phyloP scores from a whole-genome alignment of 2,329 filamentous ascomycete genomes.

The Rhytidhysteron rufulum region DNA sequence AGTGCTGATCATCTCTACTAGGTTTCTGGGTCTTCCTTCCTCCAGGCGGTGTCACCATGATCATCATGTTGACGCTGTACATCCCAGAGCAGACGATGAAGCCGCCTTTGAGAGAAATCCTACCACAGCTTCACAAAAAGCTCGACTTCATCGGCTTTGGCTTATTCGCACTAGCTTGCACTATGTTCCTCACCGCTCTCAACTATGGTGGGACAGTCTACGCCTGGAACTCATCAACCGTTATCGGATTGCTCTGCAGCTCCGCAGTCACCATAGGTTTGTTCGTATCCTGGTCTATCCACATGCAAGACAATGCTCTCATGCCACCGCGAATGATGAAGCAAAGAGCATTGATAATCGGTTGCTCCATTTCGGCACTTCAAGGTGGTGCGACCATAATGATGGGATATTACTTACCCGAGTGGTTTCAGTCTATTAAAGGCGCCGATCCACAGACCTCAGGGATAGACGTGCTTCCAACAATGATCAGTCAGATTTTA shows the following conservation, averaged over 20 bases:
- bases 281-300: conserved; percentile 10
- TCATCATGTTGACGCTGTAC: conserved; percentile 7
- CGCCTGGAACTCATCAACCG: conserved; percentile 9
- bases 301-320: conserved; percentile 8
- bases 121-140: neutral
- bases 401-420: conserved; percentile 11
- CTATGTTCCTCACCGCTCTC: conserved; percentile 13
- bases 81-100: conserved; percentile 4
- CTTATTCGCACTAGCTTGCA: conserved; percentile 9
- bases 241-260: conserved; percentile 14
- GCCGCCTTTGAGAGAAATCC: neutral
- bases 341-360: neutral
- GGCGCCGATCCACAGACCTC: conserved; percentile 23
- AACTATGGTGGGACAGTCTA: conserved; percentile 14
- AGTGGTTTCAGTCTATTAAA: conserved; percentile 34
- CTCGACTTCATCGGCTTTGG: conserved; percentile 10
- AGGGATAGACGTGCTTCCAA: conserved; percentile 29
- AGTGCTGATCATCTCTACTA: neutral
- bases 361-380: neutral
- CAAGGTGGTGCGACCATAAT: neutral
- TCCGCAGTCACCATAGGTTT: conserved; percentile 5
- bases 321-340: conserved; percentile 18
- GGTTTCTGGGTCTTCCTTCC: conserved; percentile 17
- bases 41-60: conserved; percentile 6
- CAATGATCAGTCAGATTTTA: conserved; percentile 25